Percentiles rank a stretch among this genome's conserved stretches.
phyloP scores from a whole-genome alignment of 2,329 filamentous ascomycete species.

The Eutypella sp. region DNA sequence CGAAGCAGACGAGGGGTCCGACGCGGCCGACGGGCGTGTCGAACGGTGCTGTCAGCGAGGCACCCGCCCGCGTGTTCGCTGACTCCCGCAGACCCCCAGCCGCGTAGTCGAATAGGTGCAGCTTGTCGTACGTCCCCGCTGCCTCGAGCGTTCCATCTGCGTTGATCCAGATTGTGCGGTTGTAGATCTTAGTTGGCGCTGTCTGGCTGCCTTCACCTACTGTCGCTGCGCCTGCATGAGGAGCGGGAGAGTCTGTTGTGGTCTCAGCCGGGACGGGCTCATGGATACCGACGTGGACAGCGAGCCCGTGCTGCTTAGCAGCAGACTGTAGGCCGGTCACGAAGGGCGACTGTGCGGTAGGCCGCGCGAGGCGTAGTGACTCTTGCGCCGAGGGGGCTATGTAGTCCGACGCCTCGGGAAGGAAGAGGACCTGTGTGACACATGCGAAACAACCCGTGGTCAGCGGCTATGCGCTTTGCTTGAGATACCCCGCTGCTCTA shows the following conservation, averaged over 20 bases:
- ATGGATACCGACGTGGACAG: slow-evolving; percentile 85
- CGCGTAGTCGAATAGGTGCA: slow-evolving; percentile 79
- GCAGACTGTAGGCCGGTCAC: slow-evolving; percentile 68
- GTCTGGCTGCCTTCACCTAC: background rate
- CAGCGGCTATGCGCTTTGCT: no score
- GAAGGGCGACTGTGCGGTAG: slow-evolving; percentile 64
- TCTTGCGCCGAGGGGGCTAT: slow-evolving; percentile 66
- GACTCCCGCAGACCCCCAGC: slow-evolving; percentile 40
- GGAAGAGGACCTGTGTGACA: slow-evolving; percentile 64
- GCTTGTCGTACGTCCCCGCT: slow-evolving; percentile 66
- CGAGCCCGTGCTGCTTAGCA: slow-evolving; percentile 58
- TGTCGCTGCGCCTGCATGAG: slow-evolving; percentile 5
- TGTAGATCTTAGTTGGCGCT: slow-evolving; percentile 37
- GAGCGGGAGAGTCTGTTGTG: no score
- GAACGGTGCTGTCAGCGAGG: slow-evolving; percentile 62
- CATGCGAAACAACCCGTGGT: slow-evolving; percentile 1
- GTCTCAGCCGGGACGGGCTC: slow-evolving; percentile 53
- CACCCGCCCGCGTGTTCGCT: slow-evolving; percentile 63
- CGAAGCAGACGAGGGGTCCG: slow-evolving; percentile 83
- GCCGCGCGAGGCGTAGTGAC: slow-evolving; percentile 64
- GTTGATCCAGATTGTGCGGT: slow-evolving; percentile 49
- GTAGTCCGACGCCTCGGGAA: slow-evolving; percentile 90
- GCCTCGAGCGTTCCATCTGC: slow-evolving; percentile 37
- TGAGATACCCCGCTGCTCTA: no score
- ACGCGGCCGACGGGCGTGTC: slow-evolving; percentile 68